Base-by-base conservation (phyloP, 164 flowering plant species). In the Dillenia turbinata region DNA sequence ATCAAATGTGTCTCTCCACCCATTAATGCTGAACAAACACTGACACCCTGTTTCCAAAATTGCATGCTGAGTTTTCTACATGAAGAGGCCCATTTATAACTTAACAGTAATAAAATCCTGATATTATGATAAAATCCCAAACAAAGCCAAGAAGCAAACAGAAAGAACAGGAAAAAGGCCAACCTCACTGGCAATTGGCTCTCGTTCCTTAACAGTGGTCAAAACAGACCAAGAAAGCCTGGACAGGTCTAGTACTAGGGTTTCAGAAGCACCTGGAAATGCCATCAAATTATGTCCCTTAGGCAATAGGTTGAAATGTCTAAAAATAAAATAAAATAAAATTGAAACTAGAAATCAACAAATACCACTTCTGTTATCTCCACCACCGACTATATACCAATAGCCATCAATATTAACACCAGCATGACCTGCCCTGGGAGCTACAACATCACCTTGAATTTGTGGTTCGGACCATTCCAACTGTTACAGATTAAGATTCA, bases 161-260 rank as follows among this genome's bases (percentile, higher is more conserved):
- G 11, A 53, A 2, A 8, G 11, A 48, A 57, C 49, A 3, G 51
- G 55, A 19, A 15, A 44, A 40, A 52, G 40, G 60, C 24, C 71
- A 22, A 93, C 99, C 99, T 94, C 99, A 71, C 99, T 91, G 53
- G 97, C 96, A 67, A 94, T 89, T 17, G 94, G 88, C 79, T 86
- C 81, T 52, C 92, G 80, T 66, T 71, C 89, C 72, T 84, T 71
- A 40, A 86, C 92, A 55, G 67, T 79, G 2, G 92, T 79, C 66
- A 88, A 56, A 49, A 78, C 81, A 46, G 96, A 85, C 80, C 90
- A 86, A 17, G 69, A 84, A 56, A 89, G 86, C 77, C 83, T 94
- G 24, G 92, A 81, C 93, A 84, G 86, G 70, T 88, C 80, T 60
- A 94, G 61, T 57, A 79, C 77, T 48, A 89, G 71, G 13, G 99